phyloP scores from a whole-genome alignment of 352 stramenopile species.

The Phytophthora cryptogea region DNA sequence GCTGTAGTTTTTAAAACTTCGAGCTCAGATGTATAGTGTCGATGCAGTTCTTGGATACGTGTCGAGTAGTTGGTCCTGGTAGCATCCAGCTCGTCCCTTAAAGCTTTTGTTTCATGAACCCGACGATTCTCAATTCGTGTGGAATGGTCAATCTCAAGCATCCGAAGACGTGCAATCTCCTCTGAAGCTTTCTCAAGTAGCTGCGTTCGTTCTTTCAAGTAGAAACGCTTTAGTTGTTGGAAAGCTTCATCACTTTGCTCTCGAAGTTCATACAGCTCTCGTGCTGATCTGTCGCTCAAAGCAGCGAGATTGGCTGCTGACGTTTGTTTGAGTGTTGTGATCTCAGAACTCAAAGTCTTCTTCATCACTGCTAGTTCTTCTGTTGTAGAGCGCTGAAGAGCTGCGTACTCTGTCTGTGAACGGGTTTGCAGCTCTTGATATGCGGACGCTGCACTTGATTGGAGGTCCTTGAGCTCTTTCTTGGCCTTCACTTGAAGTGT shows the following conservation, averaged over 20 bases:
- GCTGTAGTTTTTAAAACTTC: slow-evolving; percentile 19
- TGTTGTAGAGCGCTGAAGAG: slow-evolving; percentile 25
- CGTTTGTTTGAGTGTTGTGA: slow-evolving; percentile 27
- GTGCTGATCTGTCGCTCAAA: slow-evolving; percentile 25
- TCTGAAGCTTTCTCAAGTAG: slow-evolving; percentile 28
- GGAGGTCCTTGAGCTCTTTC: slow-evolving; percentile 35
- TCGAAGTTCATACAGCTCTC: slow-evolving; percentile 33
- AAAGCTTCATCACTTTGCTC: slow-evolving; percentile 33
- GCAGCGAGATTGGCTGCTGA: slow-evolving; percentile 30
- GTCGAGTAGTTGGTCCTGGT: slow-evolving; percentile 9
- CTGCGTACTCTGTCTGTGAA: slow-evolving; percentile 26
- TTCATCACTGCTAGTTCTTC: slow-evolving; percentile 20
- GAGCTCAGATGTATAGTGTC: slow-evolving; percentile 30
- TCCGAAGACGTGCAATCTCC: slow-evolving; percentile 30
- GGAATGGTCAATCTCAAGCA: slow-evolving; percentile 41
- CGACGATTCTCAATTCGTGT: slow-evolving; percentile 26
- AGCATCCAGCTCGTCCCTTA: slow-evolving; percentile 25
- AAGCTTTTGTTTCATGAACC: slow-evolving; percentile 23
- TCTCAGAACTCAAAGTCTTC: slow-evolving; percentile 23
- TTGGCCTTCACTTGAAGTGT: slow-evolving; percentile 25
- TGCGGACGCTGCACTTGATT: slow-evolving; percentile 7
- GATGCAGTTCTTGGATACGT: slow-evolving; percentile 31
- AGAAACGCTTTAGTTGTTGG: slow-evolving; percentile 18
- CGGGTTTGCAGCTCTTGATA: slow-evolving; percentile 31
- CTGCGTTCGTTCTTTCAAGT: slow-evolving; percentile 23